These are phyloP conservation scores for Fusarium tricinctum DNA, from an alignment of 2,329 filamentous ascomycete species.

Conservation along the genomic window DNA sequence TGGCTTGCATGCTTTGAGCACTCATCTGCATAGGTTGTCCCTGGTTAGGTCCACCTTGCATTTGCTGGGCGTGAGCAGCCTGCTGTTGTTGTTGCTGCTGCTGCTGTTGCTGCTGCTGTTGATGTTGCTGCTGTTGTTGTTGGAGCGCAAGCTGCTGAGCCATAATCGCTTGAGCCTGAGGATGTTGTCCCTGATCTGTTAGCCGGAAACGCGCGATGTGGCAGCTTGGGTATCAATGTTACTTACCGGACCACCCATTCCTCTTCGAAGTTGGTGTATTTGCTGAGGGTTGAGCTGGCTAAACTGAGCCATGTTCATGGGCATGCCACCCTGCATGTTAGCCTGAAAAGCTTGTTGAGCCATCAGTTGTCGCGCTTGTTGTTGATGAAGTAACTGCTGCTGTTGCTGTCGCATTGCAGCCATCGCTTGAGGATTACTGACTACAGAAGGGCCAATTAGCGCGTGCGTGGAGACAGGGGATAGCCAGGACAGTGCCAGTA, in stretches of 20 bases:
- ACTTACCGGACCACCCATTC: slow-evolving; percentile 59
- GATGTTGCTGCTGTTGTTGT: slow-evolving; percentile 54
- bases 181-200: slow-evolving; percentile 50
- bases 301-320: slow-evolving; percentile 66
- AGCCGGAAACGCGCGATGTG: slow-evolving; percentile 19
- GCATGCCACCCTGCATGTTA: slow-evolving; percentile 66
- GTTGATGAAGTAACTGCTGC: slow-evolving; percentile 70
- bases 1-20: slow-evolving; percentile 60
- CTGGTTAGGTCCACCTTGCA: slow-evolving; percentile 59
- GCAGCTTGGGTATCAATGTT: slow-evolving; percentile 4
- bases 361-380: slow-evolving; percentile 68
- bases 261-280: slow-evolving; percentile 63
- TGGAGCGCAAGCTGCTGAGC: slow-evolving; percentile 58
- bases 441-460: slow-evolving; percentile 46
- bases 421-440: slow-evolving; percentile 56
- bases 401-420: slow-evolving; percentile 68
- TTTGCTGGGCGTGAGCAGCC: slow-evolving; percentile 56
- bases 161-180: slow-evolving; percentile 57
- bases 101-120: slow-evolving; percentile 54
- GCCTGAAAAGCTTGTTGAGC: slow-evolving; percentile 68
- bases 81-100: slow-evolving; percentile 51
- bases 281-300: slow-evolving; percentile 66
- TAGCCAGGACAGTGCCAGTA: slow-evolving; percentile 8
- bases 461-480: slow-evolving; percentile 28
- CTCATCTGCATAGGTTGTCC: slow-evolving; percentile 65